phyloP scores from a whole-genome alignment of 2,329 filamentous ascomycete species.

The Acephala macrosclerotiorum region DNA sequence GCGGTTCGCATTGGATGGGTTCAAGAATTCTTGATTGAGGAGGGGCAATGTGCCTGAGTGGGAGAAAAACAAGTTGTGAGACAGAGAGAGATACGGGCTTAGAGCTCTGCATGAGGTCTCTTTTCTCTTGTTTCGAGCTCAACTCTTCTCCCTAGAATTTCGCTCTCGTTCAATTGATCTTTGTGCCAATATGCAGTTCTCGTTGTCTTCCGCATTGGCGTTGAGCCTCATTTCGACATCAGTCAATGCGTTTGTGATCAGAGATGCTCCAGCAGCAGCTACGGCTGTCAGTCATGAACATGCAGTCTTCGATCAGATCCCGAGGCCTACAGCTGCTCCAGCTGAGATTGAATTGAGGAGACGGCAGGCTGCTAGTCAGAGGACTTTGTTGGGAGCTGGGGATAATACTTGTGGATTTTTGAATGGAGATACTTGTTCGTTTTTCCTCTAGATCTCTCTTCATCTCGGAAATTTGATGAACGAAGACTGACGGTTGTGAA shows the following conservation, averaged over 20 bases:
- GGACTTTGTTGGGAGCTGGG: constrained; percentile 53
- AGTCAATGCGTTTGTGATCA: neutral
- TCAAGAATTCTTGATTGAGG: neutral
- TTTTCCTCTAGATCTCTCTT: neutral
- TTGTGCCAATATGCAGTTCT: neutral
- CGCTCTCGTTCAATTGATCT: neutral
- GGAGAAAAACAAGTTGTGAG: constrained; percentile 1
- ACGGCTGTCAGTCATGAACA: constrained; percentile 18
- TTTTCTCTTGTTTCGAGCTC: neutral
- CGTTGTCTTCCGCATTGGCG: neutral
- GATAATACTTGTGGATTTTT: constrained; percentile 61
- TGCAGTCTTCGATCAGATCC: constrained; percentile 31
- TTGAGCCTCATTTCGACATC: constrained; percentile 10
- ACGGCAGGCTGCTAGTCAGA: constrained; percentile 38
- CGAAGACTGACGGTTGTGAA: constrained; percentile 2
- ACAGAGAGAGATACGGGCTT: neutral
- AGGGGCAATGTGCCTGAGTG: neutral
- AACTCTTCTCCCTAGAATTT: neutral
- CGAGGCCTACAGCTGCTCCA: constrained; percentile 52
- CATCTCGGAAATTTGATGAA: neutral
- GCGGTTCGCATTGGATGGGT: neutral
- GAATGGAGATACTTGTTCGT: constrained; percentile 48
- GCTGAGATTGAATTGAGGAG: constrained; percentile 41
- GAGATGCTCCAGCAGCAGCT: constrained; percentile 17
- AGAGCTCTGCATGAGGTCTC: neutral